Conservation (phyloP, 179 eudicot genomes). For the Drosera spatulata region DNA sequence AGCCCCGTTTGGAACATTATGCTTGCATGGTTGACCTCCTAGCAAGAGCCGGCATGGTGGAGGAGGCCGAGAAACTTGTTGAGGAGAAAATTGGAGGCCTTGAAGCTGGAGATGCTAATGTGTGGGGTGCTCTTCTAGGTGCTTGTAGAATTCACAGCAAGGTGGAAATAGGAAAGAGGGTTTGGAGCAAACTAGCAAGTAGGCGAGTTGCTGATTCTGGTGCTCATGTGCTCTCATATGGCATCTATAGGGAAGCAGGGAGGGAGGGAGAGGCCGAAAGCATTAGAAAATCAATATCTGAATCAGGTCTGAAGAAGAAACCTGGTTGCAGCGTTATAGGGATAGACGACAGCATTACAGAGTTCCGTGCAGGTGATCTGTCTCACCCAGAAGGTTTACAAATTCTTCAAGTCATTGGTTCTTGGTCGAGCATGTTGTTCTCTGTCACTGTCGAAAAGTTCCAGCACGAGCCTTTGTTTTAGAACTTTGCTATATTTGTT, state of each 20-base stretch:
- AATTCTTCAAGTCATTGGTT: constrained; percentile 17
- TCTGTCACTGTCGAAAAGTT: not conserved
- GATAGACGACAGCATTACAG: constrained; percentile 24
- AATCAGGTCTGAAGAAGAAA: constrained; percentile 20
- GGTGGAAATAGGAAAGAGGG: constrained; percentile 20
- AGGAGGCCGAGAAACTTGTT: constrained; percentile 30
- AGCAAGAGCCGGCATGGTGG: constrained; percentile 26
- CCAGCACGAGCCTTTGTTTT: too few species aligned
- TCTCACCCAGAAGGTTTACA: constrained; percentile 13
- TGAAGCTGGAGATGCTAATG: constrained; percentile 19
- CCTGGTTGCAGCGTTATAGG: constrained; percentile 30
- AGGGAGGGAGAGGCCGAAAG: constrained; percentile 26
- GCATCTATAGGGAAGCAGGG: constrained; percentile 32
- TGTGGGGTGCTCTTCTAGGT: constrained; percentile 27
- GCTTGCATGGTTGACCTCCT: constrained; percentile 38
- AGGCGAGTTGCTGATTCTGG: constrained; percentile 25
- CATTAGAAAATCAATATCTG: constrained; percentile 14
- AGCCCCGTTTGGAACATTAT: constrained; percentile 25
- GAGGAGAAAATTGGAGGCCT: constrained; percentile 24
- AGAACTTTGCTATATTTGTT: too few species aligned
- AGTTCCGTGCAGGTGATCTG: constrained; percentile 22
- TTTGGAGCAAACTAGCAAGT: constrained; percentile 19
- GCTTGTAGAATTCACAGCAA: constrained; percentile 30
- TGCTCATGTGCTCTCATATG: constrained; percentile 23
- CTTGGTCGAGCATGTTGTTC: constrained; percentile 10